Base-by-base conservation (phyloP, 805 yeast species). In the Yamadazyma takamatsuzukensis region DNA sequence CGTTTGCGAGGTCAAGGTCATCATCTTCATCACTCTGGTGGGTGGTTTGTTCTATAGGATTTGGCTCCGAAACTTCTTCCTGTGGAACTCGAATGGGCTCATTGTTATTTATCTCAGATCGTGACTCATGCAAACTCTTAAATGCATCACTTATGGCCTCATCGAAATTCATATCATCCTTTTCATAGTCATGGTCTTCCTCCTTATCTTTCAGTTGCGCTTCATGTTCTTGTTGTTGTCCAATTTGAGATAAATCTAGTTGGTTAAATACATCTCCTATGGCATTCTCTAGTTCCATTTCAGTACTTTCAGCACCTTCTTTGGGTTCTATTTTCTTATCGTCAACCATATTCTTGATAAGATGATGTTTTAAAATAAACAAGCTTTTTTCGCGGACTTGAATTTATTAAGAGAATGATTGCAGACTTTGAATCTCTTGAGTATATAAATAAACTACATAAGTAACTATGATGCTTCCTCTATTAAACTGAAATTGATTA, bases 241-340 rank as follows among this genome's bases (percentile, higher is more conserved):
- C 18, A 21, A 27, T 14, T 27, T 24, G 30, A 23, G 30, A 25
- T 23, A 41, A 43, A 34, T 44, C 56, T 41, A 54, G 61, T 41
- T 47, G 64, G 42, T 50, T 51, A 39, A 65, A 60, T 1, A 61
- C 70, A 39, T 59, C 59, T 12, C 65, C 69, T 25, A 64, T 61
- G 21, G 67, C 66, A 27, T 51, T 53, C 33, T 60, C 60, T 28
- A 59, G 41, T 23, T 51, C 59, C 21, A 19, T 19, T 10, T 19
- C 21, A n/a, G n/a, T n/a, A n/a, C n/a, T n/a, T n/a, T n/a, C n/a
- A n/a, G n/a, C n/a, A n/a, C n/a, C 21, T 7, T 19, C 21, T 8
- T 19, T 19, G 21, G 7, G n/a, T n/a, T n/a, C n/a, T n/a, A n/a
- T n/a, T n/a, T n/a, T n/a, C n/a, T n/a, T n/a, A n/a, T n/a, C n/a